These are phyloP conservation scores for Kickxella alabastrina DNA, from an alignment of 192 early-diverging fungal genomes.

Conservation along the genomic window DNA sequence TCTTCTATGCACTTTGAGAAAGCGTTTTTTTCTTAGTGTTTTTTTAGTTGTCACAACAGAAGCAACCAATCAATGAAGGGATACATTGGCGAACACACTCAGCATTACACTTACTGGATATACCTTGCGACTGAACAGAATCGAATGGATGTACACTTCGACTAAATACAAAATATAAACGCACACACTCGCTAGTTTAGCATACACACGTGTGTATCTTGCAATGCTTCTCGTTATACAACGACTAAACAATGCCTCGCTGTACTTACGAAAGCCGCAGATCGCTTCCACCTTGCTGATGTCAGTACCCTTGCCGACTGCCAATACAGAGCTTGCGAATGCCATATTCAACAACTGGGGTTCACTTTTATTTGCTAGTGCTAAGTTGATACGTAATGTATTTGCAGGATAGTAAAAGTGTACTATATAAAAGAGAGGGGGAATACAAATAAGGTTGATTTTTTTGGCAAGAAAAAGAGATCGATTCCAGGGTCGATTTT, in stretches of 20 bases:
- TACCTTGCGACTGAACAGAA: slow-evolving; percentile 25
- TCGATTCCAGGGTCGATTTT: too few relatives aligned
- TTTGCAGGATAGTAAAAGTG: too few relatives aligned
- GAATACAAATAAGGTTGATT: too few relatives aligned
- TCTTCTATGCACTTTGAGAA: slow-evolving; percentile 29
- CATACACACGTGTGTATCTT: background rate
- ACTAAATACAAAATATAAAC: slow-evolving; percentile 22
- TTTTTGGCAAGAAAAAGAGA: background rate
- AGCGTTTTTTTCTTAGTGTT: too few relatives aligned
- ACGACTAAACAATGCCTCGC: too few relatives aligned
- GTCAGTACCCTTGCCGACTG: background rate
- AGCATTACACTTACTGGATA: slow-evolving; percentile 50
- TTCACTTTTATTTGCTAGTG: too few relatives aligned
- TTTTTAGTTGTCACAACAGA: too few relatives aligned
- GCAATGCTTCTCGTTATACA: too few relatives aligned
- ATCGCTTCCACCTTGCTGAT: slow-evolving; percentile 35
- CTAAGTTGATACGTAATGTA: too few relatives aligned
- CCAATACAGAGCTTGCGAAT: background rate
- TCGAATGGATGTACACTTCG: slow-evolving; percentile 37
- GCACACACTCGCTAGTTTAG: background rate
- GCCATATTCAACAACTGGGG: background rate
- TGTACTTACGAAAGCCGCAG: slow-evolving; percentile 41
- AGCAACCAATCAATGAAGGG: too few relatives aligned
- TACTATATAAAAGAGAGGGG: background rate
- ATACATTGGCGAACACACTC: too few relatives aligned